phyloP scores from a whole-genome alignment of 2,329 filamentous ascomycete species.

The Colletotrichum navitas region DNA sequence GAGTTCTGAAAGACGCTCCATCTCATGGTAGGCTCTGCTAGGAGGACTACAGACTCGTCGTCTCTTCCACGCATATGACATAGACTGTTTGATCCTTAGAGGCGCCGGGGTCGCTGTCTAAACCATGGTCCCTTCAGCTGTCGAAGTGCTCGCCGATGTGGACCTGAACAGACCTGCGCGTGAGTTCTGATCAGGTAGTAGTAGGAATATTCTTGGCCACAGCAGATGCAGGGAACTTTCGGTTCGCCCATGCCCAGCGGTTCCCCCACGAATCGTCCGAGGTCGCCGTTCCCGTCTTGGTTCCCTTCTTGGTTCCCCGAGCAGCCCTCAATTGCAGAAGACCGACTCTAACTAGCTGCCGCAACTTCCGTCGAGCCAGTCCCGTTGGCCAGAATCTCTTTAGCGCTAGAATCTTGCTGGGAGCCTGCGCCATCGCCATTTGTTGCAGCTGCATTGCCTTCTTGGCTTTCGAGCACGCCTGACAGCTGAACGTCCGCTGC shows the following conservation, averaged over 20 bases:
- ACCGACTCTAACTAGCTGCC: conserved; percentile 21
- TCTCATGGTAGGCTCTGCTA: not conserved
- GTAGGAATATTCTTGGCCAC: not conserved
- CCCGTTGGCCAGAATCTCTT: conserved; percentile 29
- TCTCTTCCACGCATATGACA: not conserved
- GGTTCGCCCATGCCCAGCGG: conserved; percentile 4
- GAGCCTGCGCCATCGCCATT: conserved; percentile 46
- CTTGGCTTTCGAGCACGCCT: conserved; percentile 47
- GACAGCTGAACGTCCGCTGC: conserved; percentile 60
- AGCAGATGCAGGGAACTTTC: not conserved
- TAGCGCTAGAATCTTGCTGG: conserved; percentile 31
- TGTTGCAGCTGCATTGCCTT: conserved; percentile 16
- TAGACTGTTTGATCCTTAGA: not conserved
- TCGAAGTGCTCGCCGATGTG: not conserved
- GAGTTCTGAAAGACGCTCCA: not conserved
- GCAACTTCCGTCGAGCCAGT: conserved; percentile 20
- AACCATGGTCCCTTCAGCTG: not conserved
- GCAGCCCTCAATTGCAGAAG: not conserved
- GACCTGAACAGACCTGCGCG: not conserved
- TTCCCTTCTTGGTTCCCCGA: not conserved
- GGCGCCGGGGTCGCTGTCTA: not conserved
- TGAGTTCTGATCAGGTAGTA: not conserved
- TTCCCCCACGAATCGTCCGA: not conserved
- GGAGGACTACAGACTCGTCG: not conserved
- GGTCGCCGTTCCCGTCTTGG: not conserved